Percentiles rank a stretch among this genome's conserved stretches.
Conservation (phyloP, 2,329 filamentous ascomycete species). For the Magnaporthiopsis rhizophila region DNA sequence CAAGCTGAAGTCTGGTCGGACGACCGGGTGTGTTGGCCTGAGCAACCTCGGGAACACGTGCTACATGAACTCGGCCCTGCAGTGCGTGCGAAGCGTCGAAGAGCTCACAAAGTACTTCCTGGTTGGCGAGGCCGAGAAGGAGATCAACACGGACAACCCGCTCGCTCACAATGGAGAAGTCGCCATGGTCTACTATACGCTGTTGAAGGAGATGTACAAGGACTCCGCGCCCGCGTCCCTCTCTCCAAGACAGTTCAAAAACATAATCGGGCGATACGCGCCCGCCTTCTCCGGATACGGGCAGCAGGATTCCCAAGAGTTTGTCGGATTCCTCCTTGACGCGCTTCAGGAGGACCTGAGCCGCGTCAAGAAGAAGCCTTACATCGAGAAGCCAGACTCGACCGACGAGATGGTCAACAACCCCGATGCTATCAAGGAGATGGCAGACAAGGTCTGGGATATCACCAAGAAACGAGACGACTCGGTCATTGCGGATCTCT, state of each 20-base stretch:
- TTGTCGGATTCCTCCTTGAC: slow-evolving; percentile 89
- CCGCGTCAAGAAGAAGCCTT: slow-evolving; percentile 88
- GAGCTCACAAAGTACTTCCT: slow-evolving; percentile 92
- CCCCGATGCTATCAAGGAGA: slow-evolving; percentile 67
- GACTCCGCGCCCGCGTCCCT: slow-evolving; percentile 59
- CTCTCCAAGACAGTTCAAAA: slow-evolving; percentile 74
- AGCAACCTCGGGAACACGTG: slow-evolving; percentile 94
- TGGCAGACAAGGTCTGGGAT: slow-evolving; percentile 83
- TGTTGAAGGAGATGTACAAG: slow-evolving; percentile 73
- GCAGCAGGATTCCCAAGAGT: slow-evolving; percentile 96
- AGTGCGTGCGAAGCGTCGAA: slow-evolving; percentile 88
- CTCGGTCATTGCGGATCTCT: slow-evolving; percentile 89
- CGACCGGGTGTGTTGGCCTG: slow-evolving; percentile 71
- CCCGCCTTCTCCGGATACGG: slow-evolving; percentile 88
- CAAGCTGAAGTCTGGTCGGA: slow-evolving; percentile 61
- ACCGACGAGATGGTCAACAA: slow-evolving; percentile 93
- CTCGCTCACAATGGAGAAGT: slow-evolving; percentile 80
- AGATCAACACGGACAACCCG: slow-evolving; percentile 80
- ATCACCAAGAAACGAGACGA: slow-evolving; percentile 91
- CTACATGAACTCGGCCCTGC: slow-evolving; percentile 97
- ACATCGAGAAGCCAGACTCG: slow-evolving; percentile 95
- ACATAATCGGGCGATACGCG: slow-evolving; percentile 69
- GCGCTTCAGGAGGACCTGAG: slow-evolving; percentile 93
- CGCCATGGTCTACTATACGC: slow-evolving; percentile 70
- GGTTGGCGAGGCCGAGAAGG: slow-evolving; percentile 61